Evolutionary conservation across 2,329 filamentous ascomycete species (phyloP).

Genomic region (Sporothrix sp.): DNA sequence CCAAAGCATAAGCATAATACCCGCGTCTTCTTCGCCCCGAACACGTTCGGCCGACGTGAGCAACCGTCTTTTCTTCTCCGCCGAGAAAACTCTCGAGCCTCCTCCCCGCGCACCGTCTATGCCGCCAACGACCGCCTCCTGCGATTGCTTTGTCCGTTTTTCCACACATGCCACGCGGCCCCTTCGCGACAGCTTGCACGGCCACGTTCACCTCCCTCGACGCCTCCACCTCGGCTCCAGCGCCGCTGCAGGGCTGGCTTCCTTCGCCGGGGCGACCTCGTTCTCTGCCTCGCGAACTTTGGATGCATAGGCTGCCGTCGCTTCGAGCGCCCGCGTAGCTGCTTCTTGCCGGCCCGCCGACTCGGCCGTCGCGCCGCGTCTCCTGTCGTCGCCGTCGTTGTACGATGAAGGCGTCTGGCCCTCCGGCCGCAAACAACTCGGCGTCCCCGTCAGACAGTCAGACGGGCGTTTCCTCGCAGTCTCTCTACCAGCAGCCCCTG

Average conservation of each 20-base stretch:
- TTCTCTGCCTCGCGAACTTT: background rate
- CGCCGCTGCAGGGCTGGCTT: constrained; percentile 5
- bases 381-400: background rate
- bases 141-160: background rate
- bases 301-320: background rate
- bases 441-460: background rate
- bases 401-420: background rate
- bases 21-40: too few relatives aligned
- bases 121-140: constrained; percentile 3
- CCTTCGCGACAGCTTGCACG: background rate
- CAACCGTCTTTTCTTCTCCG: too few relatives aligned
- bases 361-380: too few relatives aligned
- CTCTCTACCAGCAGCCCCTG: too few relatives aligned
- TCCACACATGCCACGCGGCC: constrained; percentile 2
- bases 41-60: too few relatives aligned
- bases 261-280: constrained; percentile 1
- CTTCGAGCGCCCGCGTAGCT: background rate
- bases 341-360: too few relatives aligned
- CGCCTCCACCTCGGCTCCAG: background rate
- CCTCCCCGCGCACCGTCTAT: background rate
- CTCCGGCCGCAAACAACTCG: background rate
- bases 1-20: too few relatives aligned
- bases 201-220: background rate
- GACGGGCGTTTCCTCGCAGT: background rate
- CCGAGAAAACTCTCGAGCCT: background rate